Conservation (phyloP, 2,329 filamentous ascomycete genomes). For the Cytospora schulzeri region DNA sequence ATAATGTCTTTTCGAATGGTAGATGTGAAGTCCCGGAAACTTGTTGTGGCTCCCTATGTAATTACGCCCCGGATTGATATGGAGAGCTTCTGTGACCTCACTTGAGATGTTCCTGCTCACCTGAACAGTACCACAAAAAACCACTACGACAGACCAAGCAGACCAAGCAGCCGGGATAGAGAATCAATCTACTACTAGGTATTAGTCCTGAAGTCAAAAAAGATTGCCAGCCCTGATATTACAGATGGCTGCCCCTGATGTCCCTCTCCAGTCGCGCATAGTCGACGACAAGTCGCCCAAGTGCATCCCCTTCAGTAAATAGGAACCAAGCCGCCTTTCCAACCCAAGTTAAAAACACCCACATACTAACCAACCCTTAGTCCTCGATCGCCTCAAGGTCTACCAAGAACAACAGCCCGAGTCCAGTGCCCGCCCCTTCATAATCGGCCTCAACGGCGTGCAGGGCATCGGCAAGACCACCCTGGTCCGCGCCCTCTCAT, state of each 20-base stretch:
- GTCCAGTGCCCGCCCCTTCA: slow-evolving; percentile 58
- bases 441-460: slow-evolving; percentile 87
- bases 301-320: slow-evolving; percentile 69
- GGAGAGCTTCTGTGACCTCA: slow-evolving; percentile 3
- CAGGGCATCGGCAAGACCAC: slow-evolving; percentile 94
- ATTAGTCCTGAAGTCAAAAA: background rate
- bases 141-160: background rate
- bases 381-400: slow-evolving; percentile 59
- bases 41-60: background rate
- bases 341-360: background rate
- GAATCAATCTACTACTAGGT: background rate
- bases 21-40: background rate
- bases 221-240: background rate
- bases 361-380: background rate
- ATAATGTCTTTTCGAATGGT: background rate
- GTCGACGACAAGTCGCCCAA: slow-evolving; percentile 77
- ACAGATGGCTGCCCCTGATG: slow-evolving; percentile 36
- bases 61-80: background rate
- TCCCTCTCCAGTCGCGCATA: slow-evolving; percentile 45
- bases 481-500: slow-evolving; percentile 68
- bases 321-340: too few relatives aligned
- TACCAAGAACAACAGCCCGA: slow-evolving; percentile 22
- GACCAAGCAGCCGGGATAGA: too few relatives aligned
- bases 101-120: background rate
- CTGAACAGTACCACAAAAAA: background rate